These are phyloP conservation scores for Moesziomyces globuligerus DNA, from an alignment of 1,284 basidiomycete genomes.

Conservation along the genomic window DNA sequence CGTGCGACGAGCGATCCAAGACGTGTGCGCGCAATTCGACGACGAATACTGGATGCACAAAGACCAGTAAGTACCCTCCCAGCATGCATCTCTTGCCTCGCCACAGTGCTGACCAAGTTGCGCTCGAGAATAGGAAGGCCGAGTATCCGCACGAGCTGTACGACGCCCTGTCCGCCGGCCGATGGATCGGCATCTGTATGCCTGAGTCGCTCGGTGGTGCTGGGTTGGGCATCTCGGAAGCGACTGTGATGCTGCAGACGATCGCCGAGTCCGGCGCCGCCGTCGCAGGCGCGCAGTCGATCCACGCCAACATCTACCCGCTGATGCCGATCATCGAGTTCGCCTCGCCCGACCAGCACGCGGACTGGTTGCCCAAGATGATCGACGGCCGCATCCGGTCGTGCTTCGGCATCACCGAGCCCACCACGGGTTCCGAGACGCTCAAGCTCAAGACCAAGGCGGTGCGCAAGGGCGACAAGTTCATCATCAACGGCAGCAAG, in stretches of 20 bases:
- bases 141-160: slow-evolving; percentile 57
- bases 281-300: slow-evolving; percentile 47
- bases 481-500: slow-evolving; percentile 64
- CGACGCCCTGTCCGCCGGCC: slow-evolving; percentile 29
- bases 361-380: slow-evolving; percentile 65
- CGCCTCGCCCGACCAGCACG: slow-evolving; percentile 53
- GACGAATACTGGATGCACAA: slow-evolving; percentile 51
- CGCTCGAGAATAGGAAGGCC: slow-evolving; percentile 3
- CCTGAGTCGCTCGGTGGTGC: slow-evolving; percentile 62
- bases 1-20: slow-evolving; percentile 40
- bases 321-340: slow-evolving; percentile 55
- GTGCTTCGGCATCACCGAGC: slow-evolving; percentile 69
- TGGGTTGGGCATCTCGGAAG: slow-evolving; percentile 67
- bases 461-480: slow-evolving; percentile 43
- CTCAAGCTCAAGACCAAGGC: slow-evolving; percentile 65
- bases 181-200: slow-evolving; percentile 55
- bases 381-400: slow-evolving; percentile 66
- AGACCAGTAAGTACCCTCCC: slow-evolving; percentile 15
- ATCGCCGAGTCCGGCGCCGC: slow-evolving; percentile 67
- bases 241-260: slow-evolving; percentile 68
- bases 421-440: slow-evolving; percentile 65
- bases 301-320: slow-evolving; percentile 58
- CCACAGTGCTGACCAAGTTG: not conserved
- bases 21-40: slow-evolving; percentile 37
- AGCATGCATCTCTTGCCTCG: not conserved